A percentile compares a stretch with the other conserved stretches of the same genome.
Conservation (phyloP, 1,284 basidiomycete species). For the Hemileia vastatrix region DNA sequence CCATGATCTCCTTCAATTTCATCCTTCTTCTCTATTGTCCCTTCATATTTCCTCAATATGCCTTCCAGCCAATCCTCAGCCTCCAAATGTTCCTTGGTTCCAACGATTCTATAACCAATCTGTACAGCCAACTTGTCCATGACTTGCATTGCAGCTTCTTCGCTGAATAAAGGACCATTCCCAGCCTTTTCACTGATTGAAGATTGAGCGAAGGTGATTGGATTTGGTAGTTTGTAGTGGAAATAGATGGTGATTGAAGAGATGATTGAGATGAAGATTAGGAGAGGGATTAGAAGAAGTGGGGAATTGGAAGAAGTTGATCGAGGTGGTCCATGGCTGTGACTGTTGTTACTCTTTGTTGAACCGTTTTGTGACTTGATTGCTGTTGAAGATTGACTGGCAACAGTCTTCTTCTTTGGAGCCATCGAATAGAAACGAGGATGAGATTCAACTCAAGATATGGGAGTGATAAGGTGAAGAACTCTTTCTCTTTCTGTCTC, state of each 20-base stretch:
- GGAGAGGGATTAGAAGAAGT: too few species aligned
- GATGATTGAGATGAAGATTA: neutral
- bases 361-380: too few species aligned
- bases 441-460: too few species aligned
- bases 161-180: constrained; percentile 8
- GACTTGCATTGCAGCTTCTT: constrained; percentile 23
- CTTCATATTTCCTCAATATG: constrained; percentile 55
- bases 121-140: constrained; percentile 51
- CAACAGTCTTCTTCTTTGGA: too few species aligned
- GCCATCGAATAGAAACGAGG: too few species aligned
- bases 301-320: too few species aligned
- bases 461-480: too few species aligned
- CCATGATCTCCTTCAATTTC: constrained; percentile 52
- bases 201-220: constrained; percentile 22
- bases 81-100: constrained; percentile 73
- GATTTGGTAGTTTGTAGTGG: constrained; percentile 39
- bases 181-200: constrained; percentile 20
- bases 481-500: too few species aligned
- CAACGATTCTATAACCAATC: constrained; percentile 85
- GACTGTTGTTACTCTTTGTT: too few species aligned
- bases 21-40: constrained; percentile 49
- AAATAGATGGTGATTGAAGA: constrained; percentile 26
- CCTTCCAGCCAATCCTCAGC: constrained; percentile 66
- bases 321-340: too few species aligned
- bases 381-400: too few species aligned